Evolutionary conservation across 129 eudicot species (phyloP).

Genomic region (Oenanthe sinensis): DNA sequence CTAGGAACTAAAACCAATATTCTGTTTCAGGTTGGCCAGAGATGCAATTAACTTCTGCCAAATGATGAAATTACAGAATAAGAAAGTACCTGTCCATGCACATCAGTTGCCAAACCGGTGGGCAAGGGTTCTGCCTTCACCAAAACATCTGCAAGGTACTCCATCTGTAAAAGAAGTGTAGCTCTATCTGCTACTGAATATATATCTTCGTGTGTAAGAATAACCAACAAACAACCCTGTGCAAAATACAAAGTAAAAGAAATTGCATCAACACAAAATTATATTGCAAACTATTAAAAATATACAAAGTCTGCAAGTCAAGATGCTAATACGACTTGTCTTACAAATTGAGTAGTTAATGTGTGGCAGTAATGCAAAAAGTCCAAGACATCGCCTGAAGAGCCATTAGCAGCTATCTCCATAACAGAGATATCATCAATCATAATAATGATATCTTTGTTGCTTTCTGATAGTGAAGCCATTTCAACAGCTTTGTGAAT

Average conservation of each 20-base stretch:
- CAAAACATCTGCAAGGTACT: slow-evolving; percentile 58
- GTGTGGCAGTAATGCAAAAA: slow-evolving; percentile 85
- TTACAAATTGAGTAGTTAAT: slow-evolving; percentile 70
- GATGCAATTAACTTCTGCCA: neutral
- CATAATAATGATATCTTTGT: slow-evolving; percentile 33
- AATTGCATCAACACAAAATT: neutral
- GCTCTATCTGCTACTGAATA: slow-evolving; percentile 47
- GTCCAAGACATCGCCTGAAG: slow-evolving; percentile 53
- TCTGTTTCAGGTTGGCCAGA: neutral
- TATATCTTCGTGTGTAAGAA: slow-evolving; percentile 65
- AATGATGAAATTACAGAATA: neutral
- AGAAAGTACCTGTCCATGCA: slow-evolving; percentile 94
- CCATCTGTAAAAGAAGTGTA: slow-evolving; percentile 45
- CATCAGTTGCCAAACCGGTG: slow-evolving; percentile 92
- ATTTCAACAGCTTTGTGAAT: slow-evolving; percentile 71
- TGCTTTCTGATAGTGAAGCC: slow-evolving; percentile 26
- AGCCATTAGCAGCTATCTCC: slow-evolving; percentile 86
- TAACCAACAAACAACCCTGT: slow-evolving; percentile 64
- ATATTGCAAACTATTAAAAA: neutral
- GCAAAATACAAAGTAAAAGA: slow-evolving; percentile 15
- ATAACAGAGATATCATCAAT: slow-evolving; percentile 80
- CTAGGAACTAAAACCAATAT: neutral
- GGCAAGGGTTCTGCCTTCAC: slow-evolving; percentile 75
- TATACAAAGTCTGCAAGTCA: neutral
- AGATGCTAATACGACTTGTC: slow-evolving; percentile 10